A percentile compares a stretch with the other conserved stretches of the same genome.
Evolutionary conservation across 306 rosid species (phyloP).

Genomic region (Acacia crassicarpa): DNA sequence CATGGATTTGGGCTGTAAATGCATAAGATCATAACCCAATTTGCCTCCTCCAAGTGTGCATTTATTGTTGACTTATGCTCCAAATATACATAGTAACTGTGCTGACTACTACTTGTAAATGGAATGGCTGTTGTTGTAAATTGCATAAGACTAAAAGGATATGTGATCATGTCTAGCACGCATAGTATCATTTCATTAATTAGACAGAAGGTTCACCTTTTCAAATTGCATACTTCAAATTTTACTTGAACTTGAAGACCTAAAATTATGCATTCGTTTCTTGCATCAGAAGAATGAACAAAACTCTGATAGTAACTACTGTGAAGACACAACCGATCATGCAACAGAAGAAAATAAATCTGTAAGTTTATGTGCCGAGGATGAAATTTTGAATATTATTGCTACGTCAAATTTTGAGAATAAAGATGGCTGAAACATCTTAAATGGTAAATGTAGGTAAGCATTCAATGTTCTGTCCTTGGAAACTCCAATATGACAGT

Average conservation of each 20-base stretch:
- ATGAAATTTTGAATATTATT: not conserved
- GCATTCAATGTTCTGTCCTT: not conserved
- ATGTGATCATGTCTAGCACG: not conserved
- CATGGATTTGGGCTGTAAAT: too few relatives aligned
- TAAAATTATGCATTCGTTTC: not conserved
- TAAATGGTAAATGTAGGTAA: slow-evolving; percentile 1
- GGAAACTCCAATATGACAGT: not conserved
- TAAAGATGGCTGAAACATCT: not conserved
- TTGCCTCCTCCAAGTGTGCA: too few relatives aligned
- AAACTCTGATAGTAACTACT: slow-evolving; percentile 34
- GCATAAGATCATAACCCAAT: too few relatives aligned
- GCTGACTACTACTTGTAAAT: too few relatives aligned
- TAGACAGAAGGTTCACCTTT: not conserved
- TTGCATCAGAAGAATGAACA: slow-evolving; percentile 43
- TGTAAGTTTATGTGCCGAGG: slow-evolving; percentile 26
- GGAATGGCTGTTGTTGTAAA: not conserved
- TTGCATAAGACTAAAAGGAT: not conserved
- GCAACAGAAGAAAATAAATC: slow-evolving; percentile 30
- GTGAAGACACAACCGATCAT: slow-evolving; percentile 37
- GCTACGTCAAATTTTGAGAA: not conserved
- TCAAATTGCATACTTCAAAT: not conserved
- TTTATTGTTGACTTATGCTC: too few relatives aligned
- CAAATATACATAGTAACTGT: too few relatives aligned
- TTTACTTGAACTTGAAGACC: slow-evolving; percentile 5
- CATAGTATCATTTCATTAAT: not conserved